Percentiles rank a stretch among this genome's conserved stretches.
Evolutionary conservation across 805 yeast species (phyloP).

Genomic region (Suhomyces sp.): DNA sequence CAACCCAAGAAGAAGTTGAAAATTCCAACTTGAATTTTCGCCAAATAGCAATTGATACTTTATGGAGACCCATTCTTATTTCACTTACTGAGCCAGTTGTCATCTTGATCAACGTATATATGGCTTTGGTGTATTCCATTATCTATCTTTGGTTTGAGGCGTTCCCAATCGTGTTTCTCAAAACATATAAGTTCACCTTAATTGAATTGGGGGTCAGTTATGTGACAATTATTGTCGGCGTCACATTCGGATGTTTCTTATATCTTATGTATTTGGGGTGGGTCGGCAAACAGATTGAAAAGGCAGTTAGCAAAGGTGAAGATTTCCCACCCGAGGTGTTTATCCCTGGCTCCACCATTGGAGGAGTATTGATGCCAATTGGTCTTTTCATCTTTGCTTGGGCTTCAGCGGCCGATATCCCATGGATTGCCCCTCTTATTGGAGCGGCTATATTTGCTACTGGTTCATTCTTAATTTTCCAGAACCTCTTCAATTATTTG

Average conservation of each 20-base stretch:
- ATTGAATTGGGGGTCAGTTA: constrained; percentile 50
- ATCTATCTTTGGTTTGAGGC: constrained; percentile 61
- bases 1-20: constrained; percentile 39
- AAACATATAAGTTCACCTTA: constrained; percentile 45
- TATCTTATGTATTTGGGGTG: constrained; percentile 11
- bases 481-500: constrained; percentile 50
- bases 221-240: constrained; percentile 48
- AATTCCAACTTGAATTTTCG: constrained; percentile 19
- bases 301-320: constrained; percentile 12
- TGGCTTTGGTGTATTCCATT: constrained; percentile 52
- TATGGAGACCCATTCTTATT: constrained; percentile 51
- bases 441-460: constrained; percentile 20
- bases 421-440: constrained; percentile 22
- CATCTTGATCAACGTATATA: constrained; percentile 50
- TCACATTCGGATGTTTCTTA: constrained; percentile 15
- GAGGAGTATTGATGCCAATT: constrained; percentile 21
- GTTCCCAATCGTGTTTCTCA: constrained; percentile 55
- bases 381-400: constrained; percentile 23
- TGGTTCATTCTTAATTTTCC: constrained; percentile 42
- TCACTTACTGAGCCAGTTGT: constrained; percentile 56
- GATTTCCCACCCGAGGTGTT: constrained; percentile 16
- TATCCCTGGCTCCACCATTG: constrained; percentile 21
- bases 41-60: constrained; percentile 27
- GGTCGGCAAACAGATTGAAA: constrained; percentile 12
- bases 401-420: constrained; percentile 17